Evolutionary conservation across 2,329 filamentous ascomycete species (phyloP).

Genomic region (Pseudocercospora crystallina): DNA sequence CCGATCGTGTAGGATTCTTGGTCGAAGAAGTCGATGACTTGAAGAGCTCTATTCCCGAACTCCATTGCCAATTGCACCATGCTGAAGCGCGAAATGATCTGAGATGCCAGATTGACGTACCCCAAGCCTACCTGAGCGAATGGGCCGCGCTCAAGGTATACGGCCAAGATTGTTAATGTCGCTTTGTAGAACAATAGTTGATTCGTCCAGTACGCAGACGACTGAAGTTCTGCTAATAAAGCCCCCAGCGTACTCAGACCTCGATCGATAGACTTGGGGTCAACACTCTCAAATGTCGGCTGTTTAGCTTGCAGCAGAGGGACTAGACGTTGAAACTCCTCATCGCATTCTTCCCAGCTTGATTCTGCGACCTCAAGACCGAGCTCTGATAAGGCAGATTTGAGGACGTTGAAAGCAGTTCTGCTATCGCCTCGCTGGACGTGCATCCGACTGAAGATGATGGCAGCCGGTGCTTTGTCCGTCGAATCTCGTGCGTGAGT

Average conservation of each 20-base stretch:
- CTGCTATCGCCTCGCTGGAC: constrained; percentile 71
- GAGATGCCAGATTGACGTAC: constrained; percentile 67
- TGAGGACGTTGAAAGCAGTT: constrained; percentile 68
- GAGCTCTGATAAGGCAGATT: constrained; percentile 68
- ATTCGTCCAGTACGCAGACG: constrained; percentile 68
- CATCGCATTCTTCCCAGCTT: constrained; percentile 75
- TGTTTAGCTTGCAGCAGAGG: constrained; percentile 24
- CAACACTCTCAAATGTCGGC: constrained; percentile 15
- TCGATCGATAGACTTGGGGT: constrained; percentile 48
- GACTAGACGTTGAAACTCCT: constrained; percentile 59
- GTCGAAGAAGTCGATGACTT: constrained; percentile 62
- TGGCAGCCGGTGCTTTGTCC: constrained; percentile 78
- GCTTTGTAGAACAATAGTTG: constrained; percentile 71
- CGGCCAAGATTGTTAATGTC: constrained; percentile 64
- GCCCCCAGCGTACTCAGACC: constrained; percentile 65
- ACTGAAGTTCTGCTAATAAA: constrained; percentile 53
- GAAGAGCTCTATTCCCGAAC: constrained; percentile 62
- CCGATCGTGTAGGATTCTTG: constrained; percentile 65
- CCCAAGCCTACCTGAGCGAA: constrained; percentile 69
- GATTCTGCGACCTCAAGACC: constrained; percentile 65
- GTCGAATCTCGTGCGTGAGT: constrained; percentile 66
- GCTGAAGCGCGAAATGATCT: constrained; percentile 68
- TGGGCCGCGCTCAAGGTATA: constrained; percentile 62
- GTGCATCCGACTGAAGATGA: constrained; percentile 77
- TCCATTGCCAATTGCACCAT: constrained; percentile 68